These are phyloP conservation scores for Alternaria incomplexa DNA, from an alignment of 2,329 filamentous ascomycete genomes.

Conservation along the genomic window DNA sequence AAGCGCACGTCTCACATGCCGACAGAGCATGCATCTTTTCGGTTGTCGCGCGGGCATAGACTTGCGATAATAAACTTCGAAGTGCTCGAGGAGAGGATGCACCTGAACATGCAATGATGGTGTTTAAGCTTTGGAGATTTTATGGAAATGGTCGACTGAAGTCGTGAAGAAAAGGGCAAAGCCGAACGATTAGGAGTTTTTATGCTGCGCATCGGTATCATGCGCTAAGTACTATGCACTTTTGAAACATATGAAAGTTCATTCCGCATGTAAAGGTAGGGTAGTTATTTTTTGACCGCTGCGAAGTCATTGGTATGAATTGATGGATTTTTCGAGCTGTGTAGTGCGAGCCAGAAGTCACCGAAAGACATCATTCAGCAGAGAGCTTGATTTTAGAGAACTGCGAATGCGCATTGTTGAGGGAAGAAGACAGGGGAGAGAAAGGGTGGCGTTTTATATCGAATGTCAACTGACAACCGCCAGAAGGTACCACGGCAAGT, in stretches of 20 bases:
- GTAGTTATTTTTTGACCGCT: background rate
- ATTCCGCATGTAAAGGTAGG: background rate
- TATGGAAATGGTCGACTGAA: background rate
- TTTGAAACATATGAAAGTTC: background rate
- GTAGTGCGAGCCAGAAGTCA: background rate
- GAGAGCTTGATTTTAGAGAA: background rate
- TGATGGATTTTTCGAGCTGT: too few species aligned
- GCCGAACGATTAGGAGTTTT: background rate
- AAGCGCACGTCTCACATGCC: background rate
- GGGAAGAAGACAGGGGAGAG: background rate
- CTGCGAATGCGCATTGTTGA: background rate
- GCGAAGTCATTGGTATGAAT: background rate
- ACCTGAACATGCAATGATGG: background rate
- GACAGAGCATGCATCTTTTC: background rate
- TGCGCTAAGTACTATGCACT: rapidly evolving
- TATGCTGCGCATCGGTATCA: background rate
- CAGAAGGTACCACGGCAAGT: too few species aligned
- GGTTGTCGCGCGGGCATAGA: background rate
- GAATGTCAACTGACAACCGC: background rate
- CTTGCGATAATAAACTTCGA: too few species aligned
- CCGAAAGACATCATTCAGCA: background rate
- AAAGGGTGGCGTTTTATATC: background rate
- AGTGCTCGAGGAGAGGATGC: too few species aligned
- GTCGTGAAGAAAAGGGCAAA: background rate
- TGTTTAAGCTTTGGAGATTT: background rate